These are phyloP conservation scores for Blastobotrys niveus DNA, from an alignment of 1,139 yeast species.

Conservation along the genomic window DNA sequence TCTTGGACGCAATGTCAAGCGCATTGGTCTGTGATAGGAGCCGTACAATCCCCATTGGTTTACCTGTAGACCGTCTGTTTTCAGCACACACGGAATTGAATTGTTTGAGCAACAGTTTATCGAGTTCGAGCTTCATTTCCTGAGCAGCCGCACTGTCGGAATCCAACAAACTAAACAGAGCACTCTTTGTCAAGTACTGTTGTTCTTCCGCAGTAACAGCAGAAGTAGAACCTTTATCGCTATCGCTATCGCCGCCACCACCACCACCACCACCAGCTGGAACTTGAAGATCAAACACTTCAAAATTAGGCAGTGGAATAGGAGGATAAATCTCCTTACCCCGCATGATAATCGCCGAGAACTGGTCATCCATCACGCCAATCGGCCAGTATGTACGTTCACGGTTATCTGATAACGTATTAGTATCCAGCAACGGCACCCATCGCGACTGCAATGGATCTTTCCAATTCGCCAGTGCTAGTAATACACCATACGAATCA, in stretches of 20 bases:
- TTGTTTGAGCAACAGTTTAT: slow-evolving; percentile 66
- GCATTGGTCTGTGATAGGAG: slow-evolving; percentile 68
- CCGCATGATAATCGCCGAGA: slow-evolving; percentile 69
- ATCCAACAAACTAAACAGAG: slow-evolving; percentile 25
- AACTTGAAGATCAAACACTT: slow-evolving; percentile 63
- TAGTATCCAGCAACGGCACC: slow-evolving; percentile 77
- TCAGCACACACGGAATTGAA: slow-evolving; percentile 77
- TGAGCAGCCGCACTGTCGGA: not conserved
- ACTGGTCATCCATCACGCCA: slow-evolving; percentile 57
- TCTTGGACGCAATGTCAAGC: slow-evolving; percentile 73
- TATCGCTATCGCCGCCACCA: not conserved
- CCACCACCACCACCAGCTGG: slow-evolving; percentile 40
- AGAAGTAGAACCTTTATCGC: no score
- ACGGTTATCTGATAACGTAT: slow-evolving; percentile 40
- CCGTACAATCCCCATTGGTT: slow-evolving; percentile 65
- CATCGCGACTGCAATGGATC: slow-evolving; percentile 66
- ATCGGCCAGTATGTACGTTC: slow-evolving; percentile 71
- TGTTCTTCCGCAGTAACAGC: slow-evolving; percentile 12
- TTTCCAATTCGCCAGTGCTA: slow-evolving; percentile 75
- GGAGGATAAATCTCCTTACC: slow-evolving; percentile 47
- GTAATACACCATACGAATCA: slow-evolving; percentile 67
- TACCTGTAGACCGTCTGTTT: slow-evolving; percentile 49
- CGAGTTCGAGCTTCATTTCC: slow-evolving; percentile 39
- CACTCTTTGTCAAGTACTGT: slow-evolving; percentile 23
- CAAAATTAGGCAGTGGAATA: slow-evolving; percentile 77